Evolutionary conservation across 805 yeast species (phyloP).

Genomic region (Candida palmyrensis): DNA sequence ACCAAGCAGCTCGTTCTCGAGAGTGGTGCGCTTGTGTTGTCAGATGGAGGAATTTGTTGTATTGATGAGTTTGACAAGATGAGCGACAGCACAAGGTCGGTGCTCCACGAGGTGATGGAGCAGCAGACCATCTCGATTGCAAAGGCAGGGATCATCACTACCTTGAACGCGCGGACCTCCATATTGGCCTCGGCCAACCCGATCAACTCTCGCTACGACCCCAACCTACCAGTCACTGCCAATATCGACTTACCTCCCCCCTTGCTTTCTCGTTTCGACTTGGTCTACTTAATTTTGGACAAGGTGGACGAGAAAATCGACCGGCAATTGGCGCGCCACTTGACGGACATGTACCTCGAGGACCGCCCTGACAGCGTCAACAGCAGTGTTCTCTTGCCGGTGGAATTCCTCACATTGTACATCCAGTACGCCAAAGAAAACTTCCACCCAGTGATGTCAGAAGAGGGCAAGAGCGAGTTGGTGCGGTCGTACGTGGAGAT

Average conservation of each 20-base stretch:
- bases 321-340: constrained; percentile 81
- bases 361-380: constrained; percentile 76
- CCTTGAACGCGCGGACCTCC: constrained; percentile 93
- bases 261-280: constrained; percentile 86
- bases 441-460: constrained; percentile 72
- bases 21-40: constrained; percentile 91
- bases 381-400: constrained; percentile 65
- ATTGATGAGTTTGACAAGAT: constrained; percentile 98
- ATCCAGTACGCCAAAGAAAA: constrained; percentile 93
- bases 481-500: constrained; percentile 87
- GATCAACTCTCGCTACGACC: constrained; percentile 90
- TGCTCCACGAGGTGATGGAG: constrained; percentile 98
- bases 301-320: constrained; percentile 85
- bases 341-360: constrained; percentile 87
- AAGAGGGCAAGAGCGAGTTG: constrained; percentile 75
- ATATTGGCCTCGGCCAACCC: constrained; percentile 97
- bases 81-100: constrained; percentile 92
- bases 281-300: constrained; percentile 88
- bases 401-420: constrained; percentile 81
- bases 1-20: constrained; percentile 91
- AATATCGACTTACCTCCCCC: constrained; percentile 98
- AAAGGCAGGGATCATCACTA: constrained; percentile 96
- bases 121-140: constrained; percentile 98
- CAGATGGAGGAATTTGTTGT: constrained; percentile 98
- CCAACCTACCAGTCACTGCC: constrained; percentile 89